These are phyloP conservation scores for Bifiguratus adelaidae DNA, from an alignment of 192 early-diverging fungal species.

Conservation along the genomic window DNA sequence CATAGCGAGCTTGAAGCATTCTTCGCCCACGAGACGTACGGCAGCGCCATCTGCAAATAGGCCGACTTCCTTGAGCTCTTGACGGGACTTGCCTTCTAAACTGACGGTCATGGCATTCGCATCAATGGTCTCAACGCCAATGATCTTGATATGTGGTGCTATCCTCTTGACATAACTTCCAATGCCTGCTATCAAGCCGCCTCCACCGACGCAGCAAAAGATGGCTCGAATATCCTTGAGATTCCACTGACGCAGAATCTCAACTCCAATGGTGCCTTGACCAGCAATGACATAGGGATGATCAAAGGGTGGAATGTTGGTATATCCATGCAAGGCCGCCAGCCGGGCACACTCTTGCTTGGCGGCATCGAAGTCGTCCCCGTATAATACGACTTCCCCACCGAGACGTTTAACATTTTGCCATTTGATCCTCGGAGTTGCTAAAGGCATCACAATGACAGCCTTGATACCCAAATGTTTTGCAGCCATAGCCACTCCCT, in stretches of 20 bases:
- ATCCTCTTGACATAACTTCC: constrained; percentile 90
- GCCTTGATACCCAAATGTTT: constrained; percentile 86
- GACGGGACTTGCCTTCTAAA: constrained; percentile 50
- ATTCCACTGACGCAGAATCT: constrained; percentile 62
- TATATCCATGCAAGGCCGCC: constrained; percentile 53
- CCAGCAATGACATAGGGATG: constrained; percentile 99
- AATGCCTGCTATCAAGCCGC: constrained; percentile 89
- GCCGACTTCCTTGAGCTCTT: constrained; percentile 69
- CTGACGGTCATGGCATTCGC: constrained; percentile 82
- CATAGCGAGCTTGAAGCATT: constrained; percentile 73
- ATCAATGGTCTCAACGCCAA: constrained; percentile 89
- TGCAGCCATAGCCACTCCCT: constrained; percentile 91
- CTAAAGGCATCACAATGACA: constrained; percentile 94
- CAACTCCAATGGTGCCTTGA: constrained; percentile 92
- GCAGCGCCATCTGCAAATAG: constrained; percentile 98
- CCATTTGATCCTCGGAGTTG: constrained; percentile 47
- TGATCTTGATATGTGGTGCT: constrained; percentile 76
- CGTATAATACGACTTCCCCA: constrained; percentile 79
- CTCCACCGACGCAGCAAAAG: constrained; percentile 90
- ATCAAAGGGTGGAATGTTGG: constrained; percentile 96
- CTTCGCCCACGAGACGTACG: constrained; percentile 82
- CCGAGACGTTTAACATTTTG: constrained; percentile 86
- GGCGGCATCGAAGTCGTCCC: constrained; percentile 92
- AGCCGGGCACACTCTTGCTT: constrained; percentile 78
- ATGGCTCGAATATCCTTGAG: constrained; percentile 70